These are phyloP conservation scores for Exophiala sp. DNA, from an alignment of 2,329 filamentous ascomycete species.

Conservation along the genomic window DNA sequence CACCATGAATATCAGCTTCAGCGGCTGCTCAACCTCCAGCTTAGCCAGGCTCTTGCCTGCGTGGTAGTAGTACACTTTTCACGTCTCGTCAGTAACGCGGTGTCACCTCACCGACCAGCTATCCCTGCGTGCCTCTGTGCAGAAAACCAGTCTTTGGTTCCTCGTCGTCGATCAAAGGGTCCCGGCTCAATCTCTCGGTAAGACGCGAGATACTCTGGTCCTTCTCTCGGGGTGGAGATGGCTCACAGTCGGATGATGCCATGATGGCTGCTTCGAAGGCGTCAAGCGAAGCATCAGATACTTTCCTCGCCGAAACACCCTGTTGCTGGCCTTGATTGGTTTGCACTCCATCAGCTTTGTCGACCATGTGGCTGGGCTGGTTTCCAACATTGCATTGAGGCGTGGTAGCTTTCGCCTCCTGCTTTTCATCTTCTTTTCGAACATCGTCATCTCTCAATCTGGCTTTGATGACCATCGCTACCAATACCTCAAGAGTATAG, in stretches of 20 bases:
- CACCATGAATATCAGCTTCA: too few species aligned
- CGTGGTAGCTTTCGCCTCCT: not conserved
- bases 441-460: conserved; percentile 27
- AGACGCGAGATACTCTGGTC: conserved; percentile 5
- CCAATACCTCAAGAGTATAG: conserved; percentile 71
- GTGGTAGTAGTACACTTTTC: too few species aligned
- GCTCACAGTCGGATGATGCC: conserved; percentile 8
- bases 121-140: too few species aligned
- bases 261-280: conserved; percentile 14
- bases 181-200: conserved; percentile 10
- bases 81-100: too few species aligned
- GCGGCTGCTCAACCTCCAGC: too few species aligned
- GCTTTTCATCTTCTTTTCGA: conserved; percentile 1
- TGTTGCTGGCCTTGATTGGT: not conserved
- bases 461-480: conserved; percentile 55
- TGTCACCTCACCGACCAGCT: not conserved
- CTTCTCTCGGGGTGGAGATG: conserved; percentile 3
- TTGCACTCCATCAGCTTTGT: not conserved
- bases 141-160: not conserved
- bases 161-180: conserved; percentile 8
- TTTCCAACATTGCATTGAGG: not conserved
- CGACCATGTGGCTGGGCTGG: not conserved
- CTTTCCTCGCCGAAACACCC: not conserved
- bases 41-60: too few species aligned
- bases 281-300: conserved; percentile 1